phyloP scores from a whole-genome alignment of 768 basidiomycete species.

The Suillus americanus region DNA sequence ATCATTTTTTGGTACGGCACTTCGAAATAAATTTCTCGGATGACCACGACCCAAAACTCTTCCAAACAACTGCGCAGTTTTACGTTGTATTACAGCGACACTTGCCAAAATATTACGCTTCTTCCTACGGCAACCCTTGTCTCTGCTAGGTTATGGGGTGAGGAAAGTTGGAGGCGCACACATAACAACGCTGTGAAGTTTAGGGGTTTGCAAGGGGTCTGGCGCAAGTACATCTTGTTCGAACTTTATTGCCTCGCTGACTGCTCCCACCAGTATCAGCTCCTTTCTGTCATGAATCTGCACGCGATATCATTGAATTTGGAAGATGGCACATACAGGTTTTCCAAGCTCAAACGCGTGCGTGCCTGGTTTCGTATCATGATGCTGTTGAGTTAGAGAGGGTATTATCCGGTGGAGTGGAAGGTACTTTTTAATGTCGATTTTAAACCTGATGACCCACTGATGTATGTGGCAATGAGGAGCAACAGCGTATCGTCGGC shows the following conservation, averaged over 20 bases:
- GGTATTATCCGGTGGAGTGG: conserved; percentile 64
- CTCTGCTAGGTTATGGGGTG: background rate
- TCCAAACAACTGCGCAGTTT: background rate
- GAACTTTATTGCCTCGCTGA: conserved; percentile 12
- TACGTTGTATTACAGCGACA: background rate
- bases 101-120: background rate
- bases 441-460: conserved; percentile 4
- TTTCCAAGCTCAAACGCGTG: conserved; percentile 62
- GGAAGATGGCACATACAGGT: conserved; percentile 51
- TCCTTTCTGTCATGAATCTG: conserved; percentile 56
- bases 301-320: conserved; percentile 56
- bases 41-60: background rate
- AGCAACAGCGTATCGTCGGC: conserved; percentile 49
- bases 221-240: conserved; percentile 40
- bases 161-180: conserved; percentile 14
- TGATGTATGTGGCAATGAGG: conserved; percentile 35
- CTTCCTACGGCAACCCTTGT: background rate
- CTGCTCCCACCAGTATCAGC: conserved; percentile 42
- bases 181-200: conserved; percentile 58
- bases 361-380: conserved; percentile 63
- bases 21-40: background rate
- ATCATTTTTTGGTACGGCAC: background rate
- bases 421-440: conserved; percentile 27
- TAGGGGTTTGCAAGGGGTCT: conserved; percentile 39
- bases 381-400: conserved; percentile 50